Evolutionary conservation across 2,329 filamentous ascomycete species (phyloP), one percentile per base, ranked within the genome.

Genomic region (Fusarium sp.): DNA sequence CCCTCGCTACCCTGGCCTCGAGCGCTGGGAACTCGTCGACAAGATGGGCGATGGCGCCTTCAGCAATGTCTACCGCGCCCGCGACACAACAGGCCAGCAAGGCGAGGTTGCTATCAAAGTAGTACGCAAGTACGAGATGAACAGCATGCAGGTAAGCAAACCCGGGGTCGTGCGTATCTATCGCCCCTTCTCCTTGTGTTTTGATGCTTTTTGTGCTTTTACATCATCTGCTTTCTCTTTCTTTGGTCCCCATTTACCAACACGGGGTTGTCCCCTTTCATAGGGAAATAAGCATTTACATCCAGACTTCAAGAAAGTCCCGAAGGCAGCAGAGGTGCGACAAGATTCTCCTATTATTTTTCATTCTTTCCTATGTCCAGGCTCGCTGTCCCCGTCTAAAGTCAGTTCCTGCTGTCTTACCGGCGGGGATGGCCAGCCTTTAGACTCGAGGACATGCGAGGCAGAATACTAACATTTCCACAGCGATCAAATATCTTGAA

Each of bases 21-120:
- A 81, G 51, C 76, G 94, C 75, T 99, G 92, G 90, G 88, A 91
- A 53, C 83, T 97, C 33, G 60, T 96, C 51, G 94, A 97, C 81
- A 98, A 98, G 86, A 99, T 99, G 95, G 96, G 96, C 69, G 96
- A 98, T 72, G 96, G 96, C 64, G 96, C 96, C 63, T 99, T 99
- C 85, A 98, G 95, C 84, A 98, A 98, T 76, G 96, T 99, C 69
- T 99, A 98, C 80, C 90, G 93, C 37, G 96, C 96, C 36, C 87
- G 86, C 71, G 96, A 99, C 78, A 78, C 82, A 43, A 85, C 89
- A 8, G 91, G 92, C 39, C 84, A 90, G 66, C 87, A 87, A 66
- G 89, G 88, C 70, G 91, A 98, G 77, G 94, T 96, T 33, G 96
- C 95, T 72, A 98, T 99, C 85, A 99, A 99, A 81, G 96, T 99